Conservation (phyloP, 139 green algal genomes). For the Chara braunii region DNA sequence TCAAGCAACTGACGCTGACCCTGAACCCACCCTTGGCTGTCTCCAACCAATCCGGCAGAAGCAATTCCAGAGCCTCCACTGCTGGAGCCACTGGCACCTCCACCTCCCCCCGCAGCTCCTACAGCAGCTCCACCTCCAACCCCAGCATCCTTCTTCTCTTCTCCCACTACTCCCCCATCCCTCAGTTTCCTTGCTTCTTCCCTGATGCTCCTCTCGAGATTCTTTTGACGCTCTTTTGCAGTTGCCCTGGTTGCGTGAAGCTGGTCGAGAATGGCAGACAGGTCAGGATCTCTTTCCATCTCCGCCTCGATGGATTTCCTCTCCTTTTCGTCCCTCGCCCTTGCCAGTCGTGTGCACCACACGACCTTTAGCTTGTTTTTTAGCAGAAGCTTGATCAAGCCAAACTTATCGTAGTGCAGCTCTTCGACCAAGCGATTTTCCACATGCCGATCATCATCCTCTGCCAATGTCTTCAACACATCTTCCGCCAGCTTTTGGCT, state of each 20-base stretch:
- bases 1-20: conserved; percentile 64
- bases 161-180: conserved; percentile 8
- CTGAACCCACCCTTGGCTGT: conserved; percentile 34
- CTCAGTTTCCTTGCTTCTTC: conserved; percentile 81
- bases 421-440: conserved; percentile 83
- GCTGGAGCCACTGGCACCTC: conserved; percentile 17
- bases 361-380: conserved; percentile 78
- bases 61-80: conserved; percentile 21
- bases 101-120: not conserved
- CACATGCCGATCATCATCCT: conserved; percentile 51
- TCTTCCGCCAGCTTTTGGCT: conserved; percentile 71
- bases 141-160: conserved; percentile 8
- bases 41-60: not conserved
- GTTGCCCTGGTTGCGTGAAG: conserved; percentile 70
- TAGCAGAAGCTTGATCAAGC: conserved; percentile 92
- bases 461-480: conserved; percentile 47
- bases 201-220: conserved; percentile 77
- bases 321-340: conserved; percentile 70
- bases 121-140: not conserved
- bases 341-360: conserved; percentile 87
- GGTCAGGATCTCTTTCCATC: conserved; percentile 50
- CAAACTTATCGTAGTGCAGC: conserved; percentile 92
- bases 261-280: conserved; percentile 64
- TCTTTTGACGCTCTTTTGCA: conserved; percentile 46
- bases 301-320: conserved; percentile 62